Evolutionary conservation across 140 eudicot genomes (phyloP).

Genomic region (Bidens hawaiensis): DNA sequence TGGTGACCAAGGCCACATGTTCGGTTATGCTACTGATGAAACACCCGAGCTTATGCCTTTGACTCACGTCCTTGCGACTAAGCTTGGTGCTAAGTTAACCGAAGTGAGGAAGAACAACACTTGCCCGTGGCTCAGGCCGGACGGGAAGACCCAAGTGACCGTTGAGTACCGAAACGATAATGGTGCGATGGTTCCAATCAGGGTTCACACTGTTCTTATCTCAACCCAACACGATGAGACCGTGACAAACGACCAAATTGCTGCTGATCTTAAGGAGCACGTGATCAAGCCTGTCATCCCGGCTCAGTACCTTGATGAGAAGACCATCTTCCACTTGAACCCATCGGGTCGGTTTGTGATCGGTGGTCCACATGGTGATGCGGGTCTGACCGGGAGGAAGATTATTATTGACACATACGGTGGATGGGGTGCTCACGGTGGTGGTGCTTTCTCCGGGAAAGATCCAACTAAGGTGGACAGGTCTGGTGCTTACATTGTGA

Average conservation of each 20-base stretch:
- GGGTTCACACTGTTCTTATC: slow-evolving; percentile 64
- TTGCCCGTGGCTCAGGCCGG: slow-evolving; percentile 64
- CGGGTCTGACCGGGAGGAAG: slow-evolving; percentile 58
- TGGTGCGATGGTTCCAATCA: slow-evolving; percentile 59
- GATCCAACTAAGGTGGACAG: slow-evolving; percentile 55
- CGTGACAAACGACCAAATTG: slow-evolving; percentile 52
- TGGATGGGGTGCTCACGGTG: slow-evolving; percentile 60
- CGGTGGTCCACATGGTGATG: slow-evolving; percentile 67
- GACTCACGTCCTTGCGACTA: slow-evolving; percentile 5
- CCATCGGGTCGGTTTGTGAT: slow-evolving; percentile 58
- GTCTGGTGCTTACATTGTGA: slow-evolving; percentile 54
- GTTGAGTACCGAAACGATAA: slow-evolving; percentile 52
- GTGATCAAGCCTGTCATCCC: slow-evolving; percentile 61
- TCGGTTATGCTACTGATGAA: slow-evolving; percentile 10
- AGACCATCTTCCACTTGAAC: slow-evolving; percentile 58
- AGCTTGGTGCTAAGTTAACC: slow-evolving; percentile 4
- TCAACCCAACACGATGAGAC: slow-evolving; percentile 60
- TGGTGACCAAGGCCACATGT: slow-evolving; percentile 14
- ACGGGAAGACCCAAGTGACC: slow-evolving; percentile 61
- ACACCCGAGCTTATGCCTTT: slow-evolving; percentile 13
- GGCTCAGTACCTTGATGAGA: slow-evolving; percentile 54
- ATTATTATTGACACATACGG: slow-evolving; percentile 50
- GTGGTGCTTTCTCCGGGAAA: slow-evolving; percentile 57
- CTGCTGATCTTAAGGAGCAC: slow-evolving; percentile 51
- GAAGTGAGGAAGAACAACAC: slow-evolving; percentile 44